phyloP scores from a whole-genome alignment of 192 early-diverging fungal genomes.

The Piromyces finnis region DNA sequence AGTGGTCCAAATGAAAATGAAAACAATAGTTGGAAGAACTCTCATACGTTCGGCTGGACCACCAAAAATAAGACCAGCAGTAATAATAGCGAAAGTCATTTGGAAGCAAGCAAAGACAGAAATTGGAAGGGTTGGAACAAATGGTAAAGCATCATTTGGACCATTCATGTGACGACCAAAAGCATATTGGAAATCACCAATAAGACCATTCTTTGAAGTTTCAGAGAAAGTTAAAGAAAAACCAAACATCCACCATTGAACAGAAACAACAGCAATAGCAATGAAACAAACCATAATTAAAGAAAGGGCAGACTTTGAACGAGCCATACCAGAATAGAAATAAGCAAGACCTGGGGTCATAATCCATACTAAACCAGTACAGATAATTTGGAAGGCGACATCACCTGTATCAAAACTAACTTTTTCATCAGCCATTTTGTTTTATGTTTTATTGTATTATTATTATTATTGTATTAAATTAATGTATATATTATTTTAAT shows the following conservation, averaged over 20 bases:
- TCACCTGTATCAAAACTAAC: conserved; percentile 28
- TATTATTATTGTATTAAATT: too few relatives aligned
- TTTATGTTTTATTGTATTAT: too few relatives aligned
- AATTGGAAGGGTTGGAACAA: conserved; percentile 46
- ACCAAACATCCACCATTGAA: conserved; percentile 82
- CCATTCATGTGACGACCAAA: conserved; percentile 44
- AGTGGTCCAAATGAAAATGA: conserved; percentile 73
- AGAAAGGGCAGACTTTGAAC: conserved; percentile 81
- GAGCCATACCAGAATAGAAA: conserved; percentile 89
- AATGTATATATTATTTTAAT: too few relatives aligned
- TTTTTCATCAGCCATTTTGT: not conserved
- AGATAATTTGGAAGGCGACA: conserved; percentile 49
- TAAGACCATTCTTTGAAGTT: conserved; percentile 40
- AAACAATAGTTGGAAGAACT: conserved; percentile 68
- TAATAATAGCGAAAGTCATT: conserved; percentile 84
- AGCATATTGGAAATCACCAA: conserved; percentile 63
- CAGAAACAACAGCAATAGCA: conserved; percentile 66
- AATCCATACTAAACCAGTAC: conserved; percentile 69
- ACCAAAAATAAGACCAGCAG: conserved; percentile 77
- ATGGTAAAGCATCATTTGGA: conserved; percentile 18
- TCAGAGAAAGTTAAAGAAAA: conserved; percentile 75
- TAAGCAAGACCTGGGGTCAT: conserved; percentile 75
- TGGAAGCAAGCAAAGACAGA: conserved; percentile 69
- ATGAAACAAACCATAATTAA: conserved; percentile 69
- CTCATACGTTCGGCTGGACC: conserved; percentile 77